Evolutionary conservation across 2,329 filamentous ascomycete genomes (phyloP), one percentile per base, ranked within the genome.

Genomic region (Exophiala aquamarina): DNA sequence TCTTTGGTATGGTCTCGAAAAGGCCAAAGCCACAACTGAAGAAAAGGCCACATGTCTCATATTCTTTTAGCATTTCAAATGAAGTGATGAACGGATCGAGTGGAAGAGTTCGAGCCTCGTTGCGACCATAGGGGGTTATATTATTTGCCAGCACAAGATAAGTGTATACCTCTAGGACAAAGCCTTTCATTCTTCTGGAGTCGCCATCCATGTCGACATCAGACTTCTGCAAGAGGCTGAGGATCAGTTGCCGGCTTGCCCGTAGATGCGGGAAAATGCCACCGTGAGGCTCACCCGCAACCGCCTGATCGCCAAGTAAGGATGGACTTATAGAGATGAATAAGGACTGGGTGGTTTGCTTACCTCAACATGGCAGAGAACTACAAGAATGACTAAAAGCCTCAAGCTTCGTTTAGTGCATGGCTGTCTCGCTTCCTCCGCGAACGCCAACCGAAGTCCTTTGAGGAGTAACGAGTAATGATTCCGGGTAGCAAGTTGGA

Each of bases 221-320:
- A 6, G 33, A 17, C 28, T 39, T 18, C 20, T 45, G 33, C 23
- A 29, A 26, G 18, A 57, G 13, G 19, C 34, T 29, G n/a, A 39
- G 31, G 9, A 57, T 39, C 5, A 57, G 42, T 18, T 53, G 31
- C 13, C 47, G 52, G 21, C 45, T 44, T 9, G 54, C 54, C n/a
- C 54, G 49, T 14, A 55, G 43, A 32, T 57, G 54, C 9, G 44
- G 36, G 26, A 57, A 57, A 11, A 50, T 52, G 15, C 43, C 49
- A 11, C 52, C 54, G 11, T 55, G 36, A 2, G 37, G 28, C 32
- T 53, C 44, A 23, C 49, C 54, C 6, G 52, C 52, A 15, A 57
- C 15, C n/a, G 50, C 49, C 54, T 57, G 32, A 23, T 31, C 26
- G 13, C n/a, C n/a, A n/a, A 46, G 36, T 15, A 8, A 21, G 21